These are phyloP conservation scores for Solanum phureja DNA, from an alignment of 257 asterid species.

Conservation along the genomic window DNA sequence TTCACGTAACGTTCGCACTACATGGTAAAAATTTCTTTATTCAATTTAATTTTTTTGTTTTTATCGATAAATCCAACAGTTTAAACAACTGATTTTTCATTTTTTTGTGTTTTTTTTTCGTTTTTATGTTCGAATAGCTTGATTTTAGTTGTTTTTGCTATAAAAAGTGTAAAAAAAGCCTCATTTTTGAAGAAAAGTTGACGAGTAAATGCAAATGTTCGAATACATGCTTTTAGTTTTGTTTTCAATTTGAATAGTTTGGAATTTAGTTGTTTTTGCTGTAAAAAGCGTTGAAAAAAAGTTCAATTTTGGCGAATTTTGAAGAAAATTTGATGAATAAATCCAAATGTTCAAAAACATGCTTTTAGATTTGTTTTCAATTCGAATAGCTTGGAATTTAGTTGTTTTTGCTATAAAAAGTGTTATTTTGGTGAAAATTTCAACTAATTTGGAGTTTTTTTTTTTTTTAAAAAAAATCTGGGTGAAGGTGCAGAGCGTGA, in stretches of 20 bases:
- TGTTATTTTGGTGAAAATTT: not conserved
- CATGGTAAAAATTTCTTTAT: not conserved
- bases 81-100: not conserved
- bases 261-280: not conserved
- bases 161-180: not conserved
- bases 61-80: not conserved
- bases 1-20: not conserved
- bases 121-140: not conserved
- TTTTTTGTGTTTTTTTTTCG: not conserved
- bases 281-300: not conserved
- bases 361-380: not conserved
- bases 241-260: not conserved
- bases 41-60: not conserved
- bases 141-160: not conserved
- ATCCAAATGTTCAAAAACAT: not conserved
- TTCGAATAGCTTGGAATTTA: not conserved
- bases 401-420: not conserved
- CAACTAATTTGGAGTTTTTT: not conserved
- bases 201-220: not conserved
- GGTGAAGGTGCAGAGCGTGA: slow-evolving; percentile 15
- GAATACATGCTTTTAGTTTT: not conserved
- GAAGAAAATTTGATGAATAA: not conserved
- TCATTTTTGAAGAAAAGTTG: not conserved
- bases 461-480: no score
- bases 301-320: not conserved